phyloP scores from a whole-genome alignment of 2,329 filamentous ascomycete species.

The Trichoderma sp. region DNA sequence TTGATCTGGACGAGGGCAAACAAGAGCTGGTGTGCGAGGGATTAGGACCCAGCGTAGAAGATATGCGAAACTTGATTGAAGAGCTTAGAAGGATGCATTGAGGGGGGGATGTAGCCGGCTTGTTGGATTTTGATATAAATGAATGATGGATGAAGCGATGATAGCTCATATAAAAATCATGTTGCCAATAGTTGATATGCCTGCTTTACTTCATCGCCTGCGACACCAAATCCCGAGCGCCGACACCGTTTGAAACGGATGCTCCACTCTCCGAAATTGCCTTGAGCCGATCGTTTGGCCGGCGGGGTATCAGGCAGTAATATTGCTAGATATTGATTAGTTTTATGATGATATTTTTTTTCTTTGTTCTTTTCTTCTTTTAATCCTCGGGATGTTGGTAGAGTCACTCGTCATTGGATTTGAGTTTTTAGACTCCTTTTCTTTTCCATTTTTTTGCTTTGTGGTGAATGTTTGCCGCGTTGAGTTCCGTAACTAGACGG shows the following conservation, averaged over 20 bases:
- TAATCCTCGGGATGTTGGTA: neutral
- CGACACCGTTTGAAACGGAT: neutral
- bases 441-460: neutral
- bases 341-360: neutral
- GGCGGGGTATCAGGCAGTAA: neutral
- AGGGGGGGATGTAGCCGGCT: constrained; percentile 20
- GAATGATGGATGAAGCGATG: neutral
- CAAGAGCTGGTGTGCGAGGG: constrained; percentile 58
- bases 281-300: neutral
- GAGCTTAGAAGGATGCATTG: constrained; percentile 64
- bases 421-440: neutral
- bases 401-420: neutral
- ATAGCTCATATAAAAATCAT: too few species aligned
- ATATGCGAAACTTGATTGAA: constrained; percentile 64
- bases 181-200: too few species aligned
- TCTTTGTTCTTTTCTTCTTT: neutral
- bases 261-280: neutral
- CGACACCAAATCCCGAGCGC: neutral
- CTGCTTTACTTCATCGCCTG: too few species aligned
- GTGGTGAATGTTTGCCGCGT: neutral
- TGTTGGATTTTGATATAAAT: neutral
- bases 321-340: too few species aligned
- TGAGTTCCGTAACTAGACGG: neutral
- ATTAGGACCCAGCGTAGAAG: constrained; percentile 61
- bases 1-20: constrained; percentile 65